Base-by-base conservation (phyloP, 805 yeast species). In the Metschnikowia continentalis region DNA sequence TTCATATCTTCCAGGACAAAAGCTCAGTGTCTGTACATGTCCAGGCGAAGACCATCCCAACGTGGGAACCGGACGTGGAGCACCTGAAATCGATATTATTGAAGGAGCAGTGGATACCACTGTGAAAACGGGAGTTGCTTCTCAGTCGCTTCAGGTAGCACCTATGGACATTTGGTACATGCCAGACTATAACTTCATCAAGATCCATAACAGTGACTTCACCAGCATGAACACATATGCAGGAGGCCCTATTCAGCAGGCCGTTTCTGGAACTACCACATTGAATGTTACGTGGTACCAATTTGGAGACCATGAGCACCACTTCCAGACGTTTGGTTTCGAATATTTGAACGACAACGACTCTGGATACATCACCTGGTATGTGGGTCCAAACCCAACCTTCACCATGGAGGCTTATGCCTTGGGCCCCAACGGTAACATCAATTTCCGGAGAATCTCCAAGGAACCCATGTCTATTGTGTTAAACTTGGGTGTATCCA, bases 401-500 rank as follows among this genome's bases (percentile, higher is more conserved):
- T 79, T 82, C 59, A 86, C 96, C 0, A 66, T 90, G 42, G 77
- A 83, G 62, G 79, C 96, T 0, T 76, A 77, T 36, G 87, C 97
- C 0, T 72, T 92, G 52, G 86, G 88, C 51, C 96, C 97, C 35
- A 88, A 88, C 66, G 98, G 99, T 58, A 92, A 92, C 67, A 72
- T 92, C 57, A 94, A 82, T 38, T 82, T 86, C 86, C 82, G 98
- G 68, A 70, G 80, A 56, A 79, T 92, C 30, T 77, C 94, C 20
- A 85, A 86, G 65, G 99, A 92, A 65, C 98, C 98, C 56, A 90
- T 92, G 97, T 79, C 96, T 2, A 78, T 92, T 54, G 71, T 92
- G 57, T 63, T 92, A 76, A 92, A 92, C 67, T 70, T 92, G 71
- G 99, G 96, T 76, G 72, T 92, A 48, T 91, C 97, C 14, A 86